phyloP scores from a whole-genome alignment of 73 alveolate species.

The Paraurostyla sp. region DNA sequence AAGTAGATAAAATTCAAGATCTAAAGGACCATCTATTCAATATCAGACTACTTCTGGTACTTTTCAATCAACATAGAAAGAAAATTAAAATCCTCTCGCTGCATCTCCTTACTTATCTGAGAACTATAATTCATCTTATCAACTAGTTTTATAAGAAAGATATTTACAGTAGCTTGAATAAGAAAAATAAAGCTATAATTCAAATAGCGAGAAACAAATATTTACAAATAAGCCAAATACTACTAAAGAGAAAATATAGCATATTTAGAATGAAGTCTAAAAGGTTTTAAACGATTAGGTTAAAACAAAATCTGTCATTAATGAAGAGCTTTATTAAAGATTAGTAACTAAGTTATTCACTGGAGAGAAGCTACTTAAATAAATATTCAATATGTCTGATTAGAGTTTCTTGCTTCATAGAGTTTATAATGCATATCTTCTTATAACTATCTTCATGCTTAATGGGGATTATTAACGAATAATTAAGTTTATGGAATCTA shows the following conservation, averaged over 20 bases:
- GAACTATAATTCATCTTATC: background rate
- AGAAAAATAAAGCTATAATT: too few relatives aligned
- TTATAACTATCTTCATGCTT: background rate
- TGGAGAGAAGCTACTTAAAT: constrained; percentile 23
- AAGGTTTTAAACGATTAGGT: background rate
- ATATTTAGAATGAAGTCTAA: background rate
- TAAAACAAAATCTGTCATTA: background rate
- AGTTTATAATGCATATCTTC: background rate
- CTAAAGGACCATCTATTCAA: too few relatives aligned
- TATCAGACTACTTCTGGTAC: too few relatives aligned
- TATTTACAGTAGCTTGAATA: background rate
- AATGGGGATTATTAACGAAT: constrained; percentile 17
- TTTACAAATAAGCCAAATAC: constrained; percentile 6
- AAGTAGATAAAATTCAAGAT: constrained; percentile 1
- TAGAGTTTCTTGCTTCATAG: background rate
- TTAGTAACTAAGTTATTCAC: background rate
- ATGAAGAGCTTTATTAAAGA: background rate
- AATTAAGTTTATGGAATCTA: constrained; percentile 2
- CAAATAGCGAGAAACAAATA: too few relatives aligned
- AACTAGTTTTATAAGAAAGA: background rate
- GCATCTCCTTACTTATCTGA: too few relatives aligned
- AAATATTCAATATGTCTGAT: background rate
- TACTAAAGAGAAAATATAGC: background rate
- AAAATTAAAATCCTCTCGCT: background rate
- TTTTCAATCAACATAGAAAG: background rate